These are phyloP conservation scores for Gyromitra esculenta DNA, from an alignment of 2,329 filamentous ascomycete genomes.

Conservation along the genomic window DNA sequence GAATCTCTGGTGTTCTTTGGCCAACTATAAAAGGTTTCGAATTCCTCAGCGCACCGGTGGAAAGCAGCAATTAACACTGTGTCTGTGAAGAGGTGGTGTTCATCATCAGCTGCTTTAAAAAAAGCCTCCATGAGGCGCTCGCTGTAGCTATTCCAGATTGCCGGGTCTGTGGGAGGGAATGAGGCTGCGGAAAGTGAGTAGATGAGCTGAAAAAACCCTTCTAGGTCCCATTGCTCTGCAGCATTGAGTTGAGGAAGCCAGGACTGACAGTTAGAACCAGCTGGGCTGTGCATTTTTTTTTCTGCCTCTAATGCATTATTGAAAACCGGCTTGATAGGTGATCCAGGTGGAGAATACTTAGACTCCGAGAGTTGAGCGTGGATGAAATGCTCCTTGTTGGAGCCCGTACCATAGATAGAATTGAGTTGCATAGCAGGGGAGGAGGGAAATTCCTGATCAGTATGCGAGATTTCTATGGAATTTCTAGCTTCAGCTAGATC, in stretches of 20 bases:
- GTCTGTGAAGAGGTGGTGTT: constrained; percentile 10
- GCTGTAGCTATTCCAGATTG: constrained; percentile 35
- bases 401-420: not conserved
- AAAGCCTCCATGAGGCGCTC: constrained; percentile 18
- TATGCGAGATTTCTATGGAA: not conserved
- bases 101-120: constrained; percentile 23
- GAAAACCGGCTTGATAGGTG: not conserved
- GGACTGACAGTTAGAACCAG: not conserved
- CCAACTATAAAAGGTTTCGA: constrained; percentile 33
- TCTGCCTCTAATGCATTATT: not conserved
- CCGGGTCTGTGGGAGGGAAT: not conserved
- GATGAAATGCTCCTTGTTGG: not conserved
- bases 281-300: not conserved
- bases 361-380: not conserved
- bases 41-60: constrained; percentile 16
- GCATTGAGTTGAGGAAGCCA: constrained; percentile 5
- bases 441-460: not conserved
- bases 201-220: constrained; percentile 35
- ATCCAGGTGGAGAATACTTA: not conserved
- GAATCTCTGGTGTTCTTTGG: constrained; percentile 18
- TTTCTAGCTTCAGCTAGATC: not conserved
- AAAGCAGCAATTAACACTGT: constrained; percentile 18
- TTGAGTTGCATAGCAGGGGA: not conserved
- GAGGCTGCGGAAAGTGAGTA: constrained; percentile 27
- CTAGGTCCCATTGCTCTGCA: constrained; percentile 35